These are phyloP conservation scores for Pulicaria dysenterica DNA, from an alignment of 129 eudicot species.

Conservation along the genomic window DNA sequence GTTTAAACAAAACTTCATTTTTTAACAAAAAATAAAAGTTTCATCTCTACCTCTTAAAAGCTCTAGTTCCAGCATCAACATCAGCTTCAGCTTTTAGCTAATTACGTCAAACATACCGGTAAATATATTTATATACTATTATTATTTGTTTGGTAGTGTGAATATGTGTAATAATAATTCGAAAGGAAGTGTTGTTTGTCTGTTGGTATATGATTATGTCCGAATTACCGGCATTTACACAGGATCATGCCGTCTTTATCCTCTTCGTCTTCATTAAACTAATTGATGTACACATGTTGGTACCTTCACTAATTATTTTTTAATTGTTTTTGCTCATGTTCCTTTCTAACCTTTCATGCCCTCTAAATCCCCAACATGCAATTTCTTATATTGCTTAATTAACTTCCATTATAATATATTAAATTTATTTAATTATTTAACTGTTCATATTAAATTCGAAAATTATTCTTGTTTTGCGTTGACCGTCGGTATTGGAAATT, in stretches of 20 bases:
- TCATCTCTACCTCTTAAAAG: too few species aligned
- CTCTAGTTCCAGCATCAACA: too few species aligned
- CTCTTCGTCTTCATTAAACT: constrained; percentile 13
- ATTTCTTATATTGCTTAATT: neutral
- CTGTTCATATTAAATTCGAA: neutral
- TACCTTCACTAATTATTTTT: constrained; percentile 13
- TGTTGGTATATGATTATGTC: constrained; percentile 17
- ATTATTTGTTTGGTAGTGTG: constrained; percentile 6
- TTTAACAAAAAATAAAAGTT: too few species aligned
- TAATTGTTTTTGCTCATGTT: constrained; percentile 25
- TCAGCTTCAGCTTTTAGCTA: too few species aligned
- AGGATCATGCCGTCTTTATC: constrained; percentile 36
- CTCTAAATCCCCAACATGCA: constrained; percentile 22
- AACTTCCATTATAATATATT: neutral
- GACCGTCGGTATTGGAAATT: too few species aligned
- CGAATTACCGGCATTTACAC: constrained; percentile 28
- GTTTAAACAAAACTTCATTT: too few species aligned
- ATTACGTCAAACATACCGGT: too few species aligned
- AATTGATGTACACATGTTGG: constrained; percentile 1
- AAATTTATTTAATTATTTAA: neutral
- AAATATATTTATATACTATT: too few species aligned
- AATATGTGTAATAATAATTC: neutral
- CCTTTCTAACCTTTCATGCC: constrained; percentile 14
- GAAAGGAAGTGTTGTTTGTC: neutral
- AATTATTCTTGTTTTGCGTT: too few species aligned